Conservation (phyloP, 139 green algal species). For the Ulvella scutata region DNA sequence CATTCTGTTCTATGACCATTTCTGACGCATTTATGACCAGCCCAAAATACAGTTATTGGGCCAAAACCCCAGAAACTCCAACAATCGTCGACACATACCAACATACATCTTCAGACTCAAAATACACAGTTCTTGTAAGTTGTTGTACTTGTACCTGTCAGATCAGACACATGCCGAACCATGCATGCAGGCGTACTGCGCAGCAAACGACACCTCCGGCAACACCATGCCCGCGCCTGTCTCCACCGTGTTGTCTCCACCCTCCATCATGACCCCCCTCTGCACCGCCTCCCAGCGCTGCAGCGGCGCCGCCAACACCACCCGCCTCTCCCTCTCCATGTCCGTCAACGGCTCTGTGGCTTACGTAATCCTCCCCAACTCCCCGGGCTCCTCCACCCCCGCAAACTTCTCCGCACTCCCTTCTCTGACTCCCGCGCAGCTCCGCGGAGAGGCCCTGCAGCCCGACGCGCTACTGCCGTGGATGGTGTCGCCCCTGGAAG, state of each 20-base stretch:
- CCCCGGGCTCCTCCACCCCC: background rate
- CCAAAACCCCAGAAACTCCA: too few relatives aligned
- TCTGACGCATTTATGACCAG: too few relatives aligned
- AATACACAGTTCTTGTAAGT: too few relatives aligned
- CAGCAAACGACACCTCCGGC: background rate
- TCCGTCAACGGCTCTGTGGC: background rate
- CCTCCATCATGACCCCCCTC: background rate
- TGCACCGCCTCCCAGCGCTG: background rate
- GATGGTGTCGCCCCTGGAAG: background rate
- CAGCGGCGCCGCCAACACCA: background rate
- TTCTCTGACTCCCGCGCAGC: background rate
- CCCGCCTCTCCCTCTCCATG: background rate
- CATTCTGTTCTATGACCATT: too few relatives aligned
- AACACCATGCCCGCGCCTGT: background rate
- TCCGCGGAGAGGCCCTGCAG: background rate
- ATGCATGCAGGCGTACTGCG: background rate
- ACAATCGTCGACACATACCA: too few relatives aligned
- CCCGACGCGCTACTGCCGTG: background rate
- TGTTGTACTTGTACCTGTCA: too few relatives aligned
- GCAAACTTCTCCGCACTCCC: background rate
- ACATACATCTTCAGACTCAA: too few relatives aligned
- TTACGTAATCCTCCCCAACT: background rate
- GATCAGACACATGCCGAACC: too few relatives aligned
- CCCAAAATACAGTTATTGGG: too few relatives aligned
- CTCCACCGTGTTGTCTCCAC: background rate